These are phyloP conservation scores for Berberis thunbergii DNA, from an alignment of 164 flowering plant genomes.

Conservation along the genomic window DNA sequence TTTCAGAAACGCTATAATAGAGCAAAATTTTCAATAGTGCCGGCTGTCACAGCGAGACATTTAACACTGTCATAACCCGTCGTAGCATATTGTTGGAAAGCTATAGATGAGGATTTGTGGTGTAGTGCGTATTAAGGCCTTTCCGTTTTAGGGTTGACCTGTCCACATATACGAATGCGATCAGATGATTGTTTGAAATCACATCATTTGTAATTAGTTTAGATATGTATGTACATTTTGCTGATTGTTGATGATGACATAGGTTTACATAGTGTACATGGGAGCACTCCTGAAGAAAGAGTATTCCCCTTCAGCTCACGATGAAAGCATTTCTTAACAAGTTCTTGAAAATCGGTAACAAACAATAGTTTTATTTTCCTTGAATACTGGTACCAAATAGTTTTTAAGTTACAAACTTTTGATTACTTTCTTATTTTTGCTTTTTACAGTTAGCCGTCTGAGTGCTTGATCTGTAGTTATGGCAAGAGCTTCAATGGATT, in stretches of 20 bases:
- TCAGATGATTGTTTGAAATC: too few species aligned
- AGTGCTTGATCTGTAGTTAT: background rate
- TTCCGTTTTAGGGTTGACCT: too few species aligned
- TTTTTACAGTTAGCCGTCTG: background rate
- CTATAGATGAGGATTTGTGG: too few species aligned
- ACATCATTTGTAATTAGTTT: too few species aligned
- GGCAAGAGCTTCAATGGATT: background rate
- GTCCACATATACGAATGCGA: too few species aligned
- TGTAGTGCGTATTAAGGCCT: too few species aligned
- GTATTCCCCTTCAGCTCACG: background rate
- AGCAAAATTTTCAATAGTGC: too few species aligned
- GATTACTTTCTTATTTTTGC: background rate
- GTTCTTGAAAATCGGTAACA: constrained; percentile 4
- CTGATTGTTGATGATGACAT: background rate
- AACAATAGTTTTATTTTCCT: background rate
- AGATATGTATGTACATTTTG: background rate
- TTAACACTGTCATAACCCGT: too few species aligned
- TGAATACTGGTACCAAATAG: background rate
- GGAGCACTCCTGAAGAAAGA: background rate
- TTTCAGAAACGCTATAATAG: too few species aligned
- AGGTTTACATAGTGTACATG: constrained; percentile 5
- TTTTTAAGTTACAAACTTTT: background rate
- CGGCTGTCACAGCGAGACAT: too few species aligned
- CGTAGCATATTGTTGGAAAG: too few species aligned
- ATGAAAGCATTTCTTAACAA: background rate